Percentiles rank a stretch among this genome's conserved stretches.
Evolutionary conservation across 495 filamentous ascomycete genomes (phyloP).

Genomic region (Echria macrotheca): DNA sequence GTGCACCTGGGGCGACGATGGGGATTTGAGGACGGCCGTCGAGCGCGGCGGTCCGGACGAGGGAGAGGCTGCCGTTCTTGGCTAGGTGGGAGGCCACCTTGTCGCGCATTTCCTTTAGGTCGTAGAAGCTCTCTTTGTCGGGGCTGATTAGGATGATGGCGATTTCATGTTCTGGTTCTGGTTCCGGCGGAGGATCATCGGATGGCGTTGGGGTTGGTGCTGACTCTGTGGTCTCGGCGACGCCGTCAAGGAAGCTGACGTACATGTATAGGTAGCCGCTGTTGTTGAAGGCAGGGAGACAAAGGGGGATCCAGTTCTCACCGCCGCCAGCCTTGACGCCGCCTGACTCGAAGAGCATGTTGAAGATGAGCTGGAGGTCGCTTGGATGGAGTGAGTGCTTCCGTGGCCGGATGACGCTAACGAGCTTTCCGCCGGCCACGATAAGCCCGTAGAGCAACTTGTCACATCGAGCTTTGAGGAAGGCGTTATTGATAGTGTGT

Average conservation of each 20-base stretch:
- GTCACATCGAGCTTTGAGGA: conserved; percentile 68
- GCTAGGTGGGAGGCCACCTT: conserved; percentile 68
- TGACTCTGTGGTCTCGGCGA: conserved; percentile 23
- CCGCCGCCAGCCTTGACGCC: conserved; percentile 80
- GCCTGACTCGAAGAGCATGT: conserved; percentile 97
- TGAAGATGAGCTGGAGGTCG: conserved; percentile 94
- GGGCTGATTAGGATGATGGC: conserved; percentile 89
- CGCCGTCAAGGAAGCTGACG: conserved; percentile 73
- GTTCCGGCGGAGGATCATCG: too few species aligned
- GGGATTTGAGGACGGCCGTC: conserved; percentile 61
- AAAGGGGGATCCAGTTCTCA: conserved; percentile 97
- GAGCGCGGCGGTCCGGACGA: conserved; percentile 66
- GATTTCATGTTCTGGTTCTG: too few species aligned
- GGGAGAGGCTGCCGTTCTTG: conserved; percentile 66
- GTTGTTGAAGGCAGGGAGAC: conserved; percentile 95
- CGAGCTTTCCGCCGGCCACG: conserved; percentile 87
- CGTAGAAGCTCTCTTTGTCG: conserved; percentile 88
- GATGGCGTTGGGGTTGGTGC: conserved; percentile 7
- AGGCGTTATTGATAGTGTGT: conserved; percentile 74
- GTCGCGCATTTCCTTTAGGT: conserved; percentile 79
- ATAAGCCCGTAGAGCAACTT: conserved; percentile 88
- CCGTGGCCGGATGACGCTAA: conserved; percentile 88
- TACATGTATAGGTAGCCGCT: conserved; percentile 99
- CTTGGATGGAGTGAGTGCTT: conserved; percentile 94
- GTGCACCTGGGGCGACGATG: conserved; percentile 73